These are phyloP conservation scores for Verticillium klebahnii DNA, from an alignment of 2,329 filamentous ascomycete species.

Conservation along the genomic window DNA sequence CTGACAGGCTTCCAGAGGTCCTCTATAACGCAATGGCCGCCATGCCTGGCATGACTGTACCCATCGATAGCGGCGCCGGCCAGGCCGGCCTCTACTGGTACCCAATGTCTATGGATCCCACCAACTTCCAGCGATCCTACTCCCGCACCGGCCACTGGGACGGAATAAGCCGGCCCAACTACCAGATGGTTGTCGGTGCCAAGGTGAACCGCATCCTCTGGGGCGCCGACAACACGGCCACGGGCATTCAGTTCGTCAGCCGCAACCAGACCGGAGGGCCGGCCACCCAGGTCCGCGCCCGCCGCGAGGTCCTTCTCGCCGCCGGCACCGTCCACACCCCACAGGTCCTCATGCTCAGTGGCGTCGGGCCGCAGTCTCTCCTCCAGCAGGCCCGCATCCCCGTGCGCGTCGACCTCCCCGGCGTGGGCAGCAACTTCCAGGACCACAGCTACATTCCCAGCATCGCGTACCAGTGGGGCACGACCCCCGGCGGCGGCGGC, in stretches of 20 bases:
- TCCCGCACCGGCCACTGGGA: conserved; percentile 21
- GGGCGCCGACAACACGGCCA: conserved; percentile 16
- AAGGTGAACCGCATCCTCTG: conserved; percentile 18
- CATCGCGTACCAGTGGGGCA: conserved; percentile 14
- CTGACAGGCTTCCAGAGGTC: background rate
- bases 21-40: conserved; percentile 19
- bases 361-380: conserved; percentile 32
- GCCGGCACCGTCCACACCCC: conserved; percentile 31
- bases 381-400: conserved; percentile 29
- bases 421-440: conserved; percentile 38
- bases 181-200: conserved; percentile 18
- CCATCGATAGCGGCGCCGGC: conserved; percentile 18
- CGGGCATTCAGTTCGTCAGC: conserved; percentile 22
- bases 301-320: conserved; percentile 30
- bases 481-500: conserved; percentile 5
- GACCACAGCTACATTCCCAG: conserved; percentile 26
- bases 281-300: conserved; percentile 15
- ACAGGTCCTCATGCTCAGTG: conserved; percentile 38
- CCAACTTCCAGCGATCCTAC: conserved; percentile 16
- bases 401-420: conserved; percentile 33
- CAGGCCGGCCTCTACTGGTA: conserved; percentile 21
- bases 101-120: conserved; percentile 17
- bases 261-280: conserved; percentile 9
- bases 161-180: conserved; percentile 17
- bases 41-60: conserved; percentile 18